Evolutionary conservation across 2,329 filamentous ascomycete genomes (phyloP).

Genomic region (Penicillium psychrosexuale): DNA sequence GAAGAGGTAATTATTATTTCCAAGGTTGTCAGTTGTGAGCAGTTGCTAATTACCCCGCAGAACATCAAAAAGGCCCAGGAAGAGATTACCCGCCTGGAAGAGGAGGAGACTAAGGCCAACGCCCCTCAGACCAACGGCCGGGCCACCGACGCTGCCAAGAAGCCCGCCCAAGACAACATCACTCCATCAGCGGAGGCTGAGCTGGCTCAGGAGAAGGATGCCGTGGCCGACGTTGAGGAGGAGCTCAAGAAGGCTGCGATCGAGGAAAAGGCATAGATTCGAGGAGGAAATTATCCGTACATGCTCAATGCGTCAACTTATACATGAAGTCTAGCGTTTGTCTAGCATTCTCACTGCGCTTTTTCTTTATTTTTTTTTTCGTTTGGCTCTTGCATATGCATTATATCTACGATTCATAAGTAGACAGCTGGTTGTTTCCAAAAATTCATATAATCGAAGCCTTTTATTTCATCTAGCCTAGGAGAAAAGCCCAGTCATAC

Average conservation of each 20-base stretch:
- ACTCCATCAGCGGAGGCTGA: slow-evolving; percentile 53
- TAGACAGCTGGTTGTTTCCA: slow-evolving; percentile 13
- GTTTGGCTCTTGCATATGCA: slow-evolving; percentile 17
- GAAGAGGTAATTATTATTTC: slow-evolving; percentile 64
- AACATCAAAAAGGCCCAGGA: slow-evolving; percentile 97
- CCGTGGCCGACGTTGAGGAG: slow-evolving; percentile 56
- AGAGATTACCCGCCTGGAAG: slow-evolving; percentile 80
- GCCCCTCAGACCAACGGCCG: slow-evolving; percentile 40
- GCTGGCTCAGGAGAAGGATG: slow-evolving; percentile 57
- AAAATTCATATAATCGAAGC: neutral
- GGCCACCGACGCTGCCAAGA: slow-evolving; percentile 52
- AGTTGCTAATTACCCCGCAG: slow-evolving; percentile 50
- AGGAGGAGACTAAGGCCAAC: slow-evolving; percentile 63
- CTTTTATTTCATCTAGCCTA: neutral
- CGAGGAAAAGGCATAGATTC: slow-evolving; percentile 50
- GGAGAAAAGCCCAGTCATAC: neutral
- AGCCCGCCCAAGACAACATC: slow-evolving; percentile 54
- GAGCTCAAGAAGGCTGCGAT: slow-evolving; percentile 60
- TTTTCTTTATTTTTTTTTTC: slow-evolving; percentile 11
- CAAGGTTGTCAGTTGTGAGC: neutral
- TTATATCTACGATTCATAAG: slow-evolving; percentile 20
- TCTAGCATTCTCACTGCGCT: slow-evolving; percentile 23
- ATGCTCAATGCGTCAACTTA: slow-evolving; percentile 14
- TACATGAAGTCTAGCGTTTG: slow-evolving; percentile 23
- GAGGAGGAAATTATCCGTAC: slow-evolving; percentile 7